phyloP scores from a whole-genome alignment of 148 eudicot genomes.

The Silene conica region DNA sequence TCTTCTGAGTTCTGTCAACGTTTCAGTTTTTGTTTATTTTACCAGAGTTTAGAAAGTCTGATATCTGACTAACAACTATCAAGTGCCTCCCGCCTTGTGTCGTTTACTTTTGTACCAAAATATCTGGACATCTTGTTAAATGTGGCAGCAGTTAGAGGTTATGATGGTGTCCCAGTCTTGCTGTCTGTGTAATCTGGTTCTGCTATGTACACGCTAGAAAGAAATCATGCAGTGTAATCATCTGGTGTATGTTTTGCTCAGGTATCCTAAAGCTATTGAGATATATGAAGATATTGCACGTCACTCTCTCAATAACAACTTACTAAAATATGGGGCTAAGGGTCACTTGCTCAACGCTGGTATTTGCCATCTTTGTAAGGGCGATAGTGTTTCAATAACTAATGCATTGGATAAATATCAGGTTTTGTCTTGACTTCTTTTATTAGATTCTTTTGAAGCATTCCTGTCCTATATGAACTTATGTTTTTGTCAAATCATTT shows the following conservation, averaged over 20 bases:
- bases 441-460: conserved; percentile 1
- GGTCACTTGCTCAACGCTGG: conserved; percentile 86
- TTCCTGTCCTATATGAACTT: conserved; percentile 1
- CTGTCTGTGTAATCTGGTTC: not conserved
- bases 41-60: not conserved
- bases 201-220: conserved; percentile 10
- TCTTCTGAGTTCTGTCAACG: not conserved
- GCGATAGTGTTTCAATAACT: conserved; percentile 57
- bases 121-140: not conserved
- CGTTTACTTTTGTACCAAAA: not conserved
- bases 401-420: conserved; percentile 61
- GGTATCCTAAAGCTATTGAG: conserved; percentile 64
- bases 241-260: conserved; percentile 15
- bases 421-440: conserved; percentile 30
- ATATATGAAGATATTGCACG: conserved; percentile 64
- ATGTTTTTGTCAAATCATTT: conserved; percentile 15
- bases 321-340: conserved; percentile 63
- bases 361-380: conserved; percentile 71
- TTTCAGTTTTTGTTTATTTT: not conserved
- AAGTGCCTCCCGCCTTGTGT: not conserved
- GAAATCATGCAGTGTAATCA: not conserved
- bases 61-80: not conserved
- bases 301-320: conserved; percentile 49
- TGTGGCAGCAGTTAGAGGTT: not conserved
- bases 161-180: not conserved